A percentile compares a stretch with the other conserved stretches of the same genome.
These are phyloP conservation scores for Fusarium siculi DNA, from an alignment of 2,329 filamentous ascomycete species.

Conservation along the genomic window DNA sequence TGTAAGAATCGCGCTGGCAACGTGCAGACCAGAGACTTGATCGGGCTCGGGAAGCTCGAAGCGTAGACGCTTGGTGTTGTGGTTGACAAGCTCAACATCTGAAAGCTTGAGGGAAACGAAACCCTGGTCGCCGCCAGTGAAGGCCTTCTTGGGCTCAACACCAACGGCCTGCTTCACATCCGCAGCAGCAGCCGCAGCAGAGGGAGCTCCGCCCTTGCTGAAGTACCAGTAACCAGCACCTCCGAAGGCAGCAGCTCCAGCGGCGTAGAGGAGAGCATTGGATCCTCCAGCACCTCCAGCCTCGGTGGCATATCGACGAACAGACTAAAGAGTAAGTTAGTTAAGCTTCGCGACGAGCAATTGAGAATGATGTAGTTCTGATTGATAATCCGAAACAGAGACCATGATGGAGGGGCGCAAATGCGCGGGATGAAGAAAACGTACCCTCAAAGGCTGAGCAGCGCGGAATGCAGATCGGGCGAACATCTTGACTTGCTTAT, in stretches of 20 bases:
- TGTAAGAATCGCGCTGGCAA: slow-evolving; percentile 90
- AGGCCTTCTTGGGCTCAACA: slow-evolving; percentile 60
- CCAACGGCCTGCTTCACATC: slow-evolving; percentile 62
- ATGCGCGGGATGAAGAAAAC: slow-evolving; percentile 38
- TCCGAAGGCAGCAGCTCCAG: slow-evolving; percentile 68
- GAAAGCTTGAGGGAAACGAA: slow-evolving; percentile 85
- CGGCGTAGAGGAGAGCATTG: slow-evolving; percentile 70
- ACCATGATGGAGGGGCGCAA: slow-evolving; percentile 3
- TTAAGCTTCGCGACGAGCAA: not conserved
- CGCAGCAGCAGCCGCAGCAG: slow-evolving; percentile 63
- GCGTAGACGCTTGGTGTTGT: slow-evolving; percentile 93
- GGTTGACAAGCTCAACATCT: slow-evolving; percentile 82
- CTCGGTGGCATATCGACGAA: slow-evolving; percentile 76
- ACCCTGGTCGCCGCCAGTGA: slow-evolving; percentile 89
- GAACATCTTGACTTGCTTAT: slow-evolving; percentile 65
- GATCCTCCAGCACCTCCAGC: slow-evolving; percentile 62
- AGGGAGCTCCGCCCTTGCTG: slow-evolving; percentile 55
- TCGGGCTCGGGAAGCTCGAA: slow-evolving; percentile 89
- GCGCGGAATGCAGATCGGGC: slow-evolving; percentile 72
- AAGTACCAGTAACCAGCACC: slow-evolving; percentile 68
- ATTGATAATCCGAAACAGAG: slow-evolving; percentile 18
- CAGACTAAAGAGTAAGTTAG: slow-evolving; percentile 56
- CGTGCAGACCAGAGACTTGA: slow-evolving; percentile 81
- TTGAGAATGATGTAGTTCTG: slow-evolving; percentile 8
- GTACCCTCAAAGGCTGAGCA: slow-evolving; percentile 73